Percentiles rank a stretch among this genome's conserved stretches.
These are phyloP conservation scores for Pseudogymnoascus sp. DNA, from an alignment of 2,329 filamentous ascomycete genomes.

Conservation along the genomic window DNA sequence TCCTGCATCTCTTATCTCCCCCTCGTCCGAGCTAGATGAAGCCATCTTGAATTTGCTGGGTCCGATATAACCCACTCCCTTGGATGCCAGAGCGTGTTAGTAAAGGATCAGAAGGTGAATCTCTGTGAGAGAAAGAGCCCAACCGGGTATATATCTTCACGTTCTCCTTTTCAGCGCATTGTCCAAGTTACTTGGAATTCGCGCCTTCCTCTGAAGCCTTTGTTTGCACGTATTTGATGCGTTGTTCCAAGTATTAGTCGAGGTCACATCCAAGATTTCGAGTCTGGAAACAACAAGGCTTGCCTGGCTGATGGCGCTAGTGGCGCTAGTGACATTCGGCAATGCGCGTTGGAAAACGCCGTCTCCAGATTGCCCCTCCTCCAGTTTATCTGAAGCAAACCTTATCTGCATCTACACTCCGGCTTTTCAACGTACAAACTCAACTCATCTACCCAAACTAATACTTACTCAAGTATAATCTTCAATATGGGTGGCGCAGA, in stretches of 20 bases:
- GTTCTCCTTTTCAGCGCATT: constrained; percentile 25
- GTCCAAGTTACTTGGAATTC: constrained; percentile 8
- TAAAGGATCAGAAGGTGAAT: constrained; percentile 26
- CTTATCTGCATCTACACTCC: constrained; percentile 5
- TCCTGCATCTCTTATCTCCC: constrained; percentile 73
- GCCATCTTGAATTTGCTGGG: constrained; percentile 31
- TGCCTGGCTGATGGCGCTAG: constrained; percentile 1
- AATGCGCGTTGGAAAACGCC: constrained; percentile 4
- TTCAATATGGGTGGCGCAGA: constrained; percentile 55
- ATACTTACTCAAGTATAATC: constrained; percentile 1
- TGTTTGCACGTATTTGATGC: neutral
- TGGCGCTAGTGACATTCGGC: neutral
- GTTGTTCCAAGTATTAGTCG: neutral
- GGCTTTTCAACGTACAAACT: constrained; percentile 4
- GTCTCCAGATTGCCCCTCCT: constrained; percentile 4
- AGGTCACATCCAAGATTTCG: constrained; percentile 4
- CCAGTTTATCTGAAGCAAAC: constrained; percentile 8
- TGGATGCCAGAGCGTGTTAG: constrained; percentile 28
- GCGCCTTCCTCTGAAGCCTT: neutral
- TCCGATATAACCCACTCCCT: constrained; percentile 27
- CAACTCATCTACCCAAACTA: constrained; percentile 4
- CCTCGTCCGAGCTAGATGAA: constrained; percentile 68
- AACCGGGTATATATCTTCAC: constrained; percentile 30
- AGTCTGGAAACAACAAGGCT: neutral
- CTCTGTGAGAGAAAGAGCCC: constrained; percentile 31